phyloP scores from a whole-genome alignment of 805 yeast genomes.

The Naumovozyma castellii region DNA sequence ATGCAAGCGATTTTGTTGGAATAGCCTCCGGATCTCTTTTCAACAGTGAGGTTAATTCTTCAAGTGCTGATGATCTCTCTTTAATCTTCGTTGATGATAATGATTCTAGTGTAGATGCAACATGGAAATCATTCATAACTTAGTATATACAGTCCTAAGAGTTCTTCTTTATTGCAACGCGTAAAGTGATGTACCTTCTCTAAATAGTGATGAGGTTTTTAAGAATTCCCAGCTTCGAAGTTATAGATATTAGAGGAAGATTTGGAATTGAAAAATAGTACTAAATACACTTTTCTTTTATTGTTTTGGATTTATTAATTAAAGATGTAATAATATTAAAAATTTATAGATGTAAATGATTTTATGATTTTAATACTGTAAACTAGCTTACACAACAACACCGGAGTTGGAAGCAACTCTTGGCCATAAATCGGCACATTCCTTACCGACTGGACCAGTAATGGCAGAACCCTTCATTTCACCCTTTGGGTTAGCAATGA shows the following conservation, averaged over 20 bases:
- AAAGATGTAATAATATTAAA: slow-evolving; percentile 1
- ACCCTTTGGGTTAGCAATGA: slow-evolving; percentile 99
- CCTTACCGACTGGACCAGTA: slow-evolving; percentile 99
- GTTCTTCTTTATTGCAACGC: too few relatives aligned
- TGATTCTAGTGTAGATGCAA: slow-evolving; percentile 7
- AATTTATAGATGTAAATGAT: slow-evolving; percentile 1
- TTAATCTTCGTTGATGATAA: slow-evolving; percentile 43
- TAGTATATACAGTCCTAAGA: background rate
- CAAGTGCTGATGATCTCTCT: slow-evolving; percentile 46
- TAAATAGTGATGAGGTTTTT: too few relatives aligned
- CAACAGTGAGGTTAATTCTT: slow-evolving; percentile 28
- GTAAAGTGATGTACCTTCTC: too few relatives aligned
- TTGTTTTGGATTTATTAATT: too few relatives aligned
- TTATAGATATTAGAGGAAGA: too few relatives aligned
- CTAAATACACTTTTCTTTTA: too few relatives aligned
- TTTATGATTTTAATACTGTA: background rate
- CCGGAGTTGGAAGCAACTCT: slow-evolving; percentile 99
- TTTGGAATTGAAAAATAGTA: too few relatives aligned
- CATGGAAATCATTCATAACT: slow-evolving; percentile 9
- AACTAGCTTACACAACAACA: slow-evolving; percentile 80
- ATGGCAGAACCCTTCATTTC: slow-evolving; percentile 99
- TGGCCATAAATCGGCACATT: slow-evolving; percentile 99
- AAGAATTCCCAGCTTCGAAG: too few relatives aligned
- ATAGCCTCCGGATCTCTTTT: slow-evolving; percentile 16
- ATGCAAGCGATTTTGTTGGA: slow-evolving; percentile 14